Evolutionary conservation across 768 basidiomycete species (phyloP), one percentile per base, ranked within the genome.

Genomic region (Boletus barrowsii): DNA sequence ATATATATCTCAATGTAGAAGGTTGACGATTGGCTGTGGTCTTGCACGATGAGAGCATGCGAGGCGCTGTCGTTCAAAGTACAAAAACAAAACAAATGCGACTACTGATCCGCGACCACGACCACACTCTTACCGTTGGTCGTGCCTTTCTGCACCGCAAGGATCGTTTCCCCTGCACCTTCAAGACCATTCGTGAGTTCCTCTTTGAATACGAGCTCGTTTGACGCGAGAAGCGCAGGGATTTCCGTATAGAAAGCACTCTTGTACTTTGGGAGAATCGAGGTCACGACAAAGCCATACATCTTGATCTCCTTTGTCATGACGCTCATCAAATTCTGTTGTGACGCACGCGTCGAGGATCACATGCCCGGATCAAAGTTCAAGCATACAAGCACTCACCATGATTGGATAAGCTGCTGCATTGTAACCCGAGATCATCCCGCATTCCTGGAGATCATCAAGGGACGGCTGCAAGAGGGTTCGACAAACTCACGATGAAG

Each of bases 1-100:
- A 68, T 66, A 47, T 42, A 61, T 48, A 47, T 43, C 50, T 42
- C 39, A 22, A 40, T 37, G 26, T 42, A 10, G 42, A 33, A 51
- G 26, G 35, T 43, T 59, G 11, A 42, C 22, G n/a, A 43, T 42
- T 5, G 24, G 10, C 20, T 24, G 48, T 33, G 33, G 22, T 42
- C 29, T 49, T 54, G 10, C 42, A 49, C 26, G 53, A 39, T 10
- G 41, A 45, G 26, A 32, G 26, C 17, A 33, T 20, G 39, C 22
- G 20, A 37, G 26, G 26, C 26, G 26, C 26, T 26, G 4, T 8
- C 26, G 8, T 29, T 29, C 33, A 33, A 33, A 33, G 14, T 11
- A 14, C 14, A 33, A 10, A 32, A 33, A 35, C 3, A 35, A 26
- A 18, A 20, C 32, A 29, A 30, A 26, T 35, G 13, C 39, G 35